Base-by-base conservation (phyloP, 352 stramenopile species). In the Blastocystis sp. region DNA sequence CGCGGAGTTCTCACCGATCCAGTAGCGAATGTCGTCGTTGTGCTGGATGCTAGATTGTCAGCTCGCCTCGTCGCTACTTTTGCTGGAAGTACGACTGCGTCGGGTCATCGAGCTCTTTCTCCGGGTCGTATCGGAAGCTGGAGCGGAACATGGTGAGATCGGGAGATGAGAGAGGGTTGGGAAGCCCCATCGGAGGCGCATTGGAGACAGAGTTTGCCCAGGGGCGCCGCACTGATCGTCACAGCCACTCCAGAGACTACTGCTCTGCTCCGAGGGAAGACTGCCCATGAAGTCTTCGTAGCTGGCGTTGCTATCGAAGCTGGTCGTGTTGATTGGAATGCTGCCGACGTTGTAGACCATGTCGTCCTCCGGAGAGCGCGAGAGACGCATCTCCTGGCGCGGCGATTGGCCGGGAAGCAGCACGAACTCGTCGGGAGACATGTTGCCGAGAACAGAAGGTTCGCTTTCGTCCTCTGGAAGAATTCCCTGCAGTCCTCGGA, bases 21-120 rank as follows among this genome's bases (percentile, higher is more conserved):
- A 81, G 34, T 63, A 81, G 0, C 61, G 18, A 27, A 81, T 81
- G 42, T 81, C 69, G 46, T 81, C 69, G 40, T 81, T 65, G 42
- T 81, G 36, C 36, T 65, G 69, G 24, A 65, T 61, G 16, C 69
- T 81, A 64, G 2, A 38, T 61, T 4, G 63, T 40, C 9, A 18
- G 24, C 2, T 2, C 14, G 9, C 46, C 8, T 1, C 27, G n/a
- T 49, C 27, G 7, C 53, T 61, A 81, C 69, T 64, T 81, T 21
- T 57, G 46, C 16, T 27, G 24, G 6, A 21, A 46, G 34, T 57
- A 61, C 7, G 38, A 32, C 21, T 61, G 34, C 14, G 42, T 61
- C 16, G 27, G 3, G 42, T 8, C 57, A 14, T 59, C 67, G 40
- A 7, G 29, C 67, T 9, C 63, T 48, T 32, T 59, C 57, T 34